Base-by-base conservation (phyloP, 805 yeast genomes). In the Alloascoidea hylecoeti region DNA sequence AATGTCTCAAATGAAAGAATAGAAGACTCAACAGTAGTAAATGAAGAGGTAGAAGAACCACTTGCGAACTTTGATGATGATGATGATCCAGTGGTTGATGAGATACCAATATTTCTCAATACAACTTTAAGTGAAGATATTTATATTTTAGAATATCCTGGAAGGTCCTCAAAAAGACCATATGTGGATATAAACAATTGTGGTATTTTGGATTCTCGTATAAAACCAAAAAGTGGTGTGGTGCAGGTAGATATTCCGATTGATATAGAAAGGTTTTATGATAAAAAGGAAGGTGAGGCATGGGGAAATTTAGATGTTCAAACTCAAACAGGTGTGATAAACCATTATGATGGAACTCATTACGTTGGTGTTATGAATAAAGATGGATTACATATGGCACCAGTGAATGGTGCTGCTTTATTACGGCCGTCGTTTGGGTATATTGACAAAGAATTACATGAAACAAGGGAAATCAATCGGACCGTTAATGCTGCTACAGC, bases 361-460 rank as follows among this genome's bases (percentile, higher is more conserved):
- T 57, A 57, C 35, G 58, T 63, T 44, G 45, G 56, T 3, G 67
- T 69, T 0, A 55, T 58, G 35, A 55, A 68, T 32, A 48, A 53
- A 30, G 59, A 69, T 18, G 70, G 68, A 14, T 49, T 85, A 4
- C 73, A 81, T 37, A 54, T 89, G 42, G 56, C 72, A 1, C 82
- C 89, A 1, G 63, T 88, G 1, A 69, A 72, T 27, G 66, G 74
- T 15, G 72, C 81, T 0, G 72, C 79, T 0, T 96, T 89, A 55
- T 55, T 92, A 42, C 68, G 95, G 46, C 92, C 96, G 2, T 70
- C 71, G 47, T 84, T 92, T 58, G 70, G 68, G 45, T 83, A 88
- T 51, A 73, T 86, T 34, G 95, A 86, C 52, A 75, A 68, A 33
- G 59, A 66, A 39, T 40, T 44, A 42, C 72, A 66, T 41, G 61